Evolutionary conservation across 768 basidiomycete species (phyloP), one percentile per base, ranked within the genome.

Genomic region (Pholiota molesta): DNA sequence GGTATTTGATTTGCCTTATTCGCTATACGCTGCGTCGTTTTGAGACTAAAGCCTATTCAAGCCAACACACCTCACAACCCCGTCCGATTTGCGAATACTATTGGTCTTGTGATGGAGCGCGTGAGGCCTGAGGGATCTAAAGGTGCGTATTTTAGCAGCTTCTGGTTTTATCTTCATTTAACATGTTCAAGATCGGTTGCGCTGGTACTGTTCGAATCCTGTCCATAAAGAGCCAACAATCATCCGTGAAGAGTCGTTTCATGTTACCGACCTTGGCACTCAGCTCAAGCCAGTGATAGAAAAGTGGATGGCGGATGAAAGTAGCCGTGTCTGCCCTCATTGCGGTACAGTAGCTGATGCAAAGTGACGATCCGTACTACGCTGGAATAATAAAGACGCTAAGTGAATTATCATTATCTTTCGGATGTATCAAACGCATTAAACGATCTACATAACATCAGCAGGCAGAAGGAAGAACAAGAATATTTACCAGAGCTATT

Each of bases 21-120:
- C n/a, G n/a, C n/a, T n/a, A n/a, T 16, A 23, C 16, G 23, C 1
- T 6, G 11, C n/a, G 26, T 26, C 5, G 47, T 19, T 28, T 23
- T 21, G 16, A 61, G 23, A 49, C 42, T 57, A 13, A 49, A 6
- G 11, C 8, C 21, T 37, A 17, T 21, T 31, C 23, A 23, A 97
- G 97, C 88, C 0, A 97, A 98, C 72, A 97, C 94, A 0, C 97
- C 97, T 0, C 97, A 99, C 75, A 97, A 97, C 69, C 97, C 97
- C 6, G 90, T 96, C 29, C 86, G 97, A 19, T 97, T 90, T 68
- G 88, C 88, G 1, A 80, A 98, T 74, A 98, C 97, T 0, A 88
- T 97, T 54, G 97, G 97, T 1, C 80, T 98, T 17, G 97, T 99
- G 21, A 79, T 97, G 33, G 97, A 99, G 74, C 86, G 94, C 16